A percentile compares a stretch with the other conserved stretches of the same genome.
Evolutionary conservation across 805 yeast genomes (phyloP).

Genomic region (Candida cerambycidarum): DNA sequence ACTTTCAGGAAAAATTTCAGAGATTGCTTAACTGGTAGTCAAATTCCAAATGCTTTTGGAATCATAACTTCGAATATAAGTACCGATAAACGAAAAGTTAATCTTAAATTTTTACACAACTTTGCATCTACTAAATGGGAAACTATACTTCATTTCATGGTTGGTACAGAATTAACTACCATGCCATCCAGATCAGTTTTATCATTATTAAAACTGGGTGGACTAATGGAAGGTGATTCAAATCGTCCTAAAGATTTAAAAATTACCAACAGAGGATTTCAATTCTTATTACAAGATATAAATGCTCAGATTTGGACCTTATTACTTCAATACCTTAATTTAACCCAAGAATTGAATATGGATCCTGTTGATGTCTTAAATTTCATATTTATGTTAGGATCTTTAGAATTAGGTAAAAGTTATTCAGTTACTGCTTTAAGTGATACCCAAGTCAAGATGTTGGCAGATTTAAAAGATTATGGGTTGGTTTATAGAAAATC

Average conservation of each 20-base stretch:
- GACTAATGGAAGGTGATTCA: constrained; percentile 73
- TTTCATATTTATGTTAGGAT: constrained; percentile 90
- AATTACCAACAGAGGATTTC: constrained; percentile 92
- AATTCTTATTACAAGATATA: constrained; percentile 86
- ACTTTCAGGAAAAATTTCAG: constrained; percentile 74
- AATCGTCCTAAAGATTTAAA: constrained; percentile 40
- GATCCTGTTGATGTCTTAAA: constrained; percentile 95
- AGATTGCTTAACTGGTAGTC: constrained; percentile 82
- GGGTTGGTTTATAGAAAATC: constrained; percentile 75
- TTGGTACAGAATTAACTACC: constrained; percentile 74
- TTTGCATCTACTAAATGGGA: constrained; percentile 94
- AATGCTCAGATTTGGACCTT: constrained; percentile 95
- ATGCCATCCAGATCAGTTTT: constrained; percentile 83
- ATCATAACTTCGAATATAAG: constrained; percentile 50
- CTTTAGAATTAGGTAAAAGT: constrained; percentile 86
- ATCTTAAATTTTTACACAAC: constrained; percentile 64
- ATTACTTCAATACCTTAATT: constrained; percentile 78
- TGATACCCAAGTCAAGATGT: constrained; percentile 79
- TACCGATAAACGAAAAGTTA: constrained; percentile 56
- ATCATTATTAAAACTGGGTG: constrained; percentile 71
- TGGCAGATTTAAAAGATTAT: constrained; percentile 86
- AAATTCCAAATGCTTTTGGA: constrained; percentile 71
- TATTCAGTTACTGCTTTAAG: constrained; percentile 71
- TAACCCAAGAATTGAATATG: constrained; percentile 83
- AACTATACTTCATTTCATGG: constrained; percentile 94